These are phyloP conservation scores for Phytophthora hibernalis DNA, from an alignment of 352 stramenopile genomes.

Conservation along the genomic window DNA sequence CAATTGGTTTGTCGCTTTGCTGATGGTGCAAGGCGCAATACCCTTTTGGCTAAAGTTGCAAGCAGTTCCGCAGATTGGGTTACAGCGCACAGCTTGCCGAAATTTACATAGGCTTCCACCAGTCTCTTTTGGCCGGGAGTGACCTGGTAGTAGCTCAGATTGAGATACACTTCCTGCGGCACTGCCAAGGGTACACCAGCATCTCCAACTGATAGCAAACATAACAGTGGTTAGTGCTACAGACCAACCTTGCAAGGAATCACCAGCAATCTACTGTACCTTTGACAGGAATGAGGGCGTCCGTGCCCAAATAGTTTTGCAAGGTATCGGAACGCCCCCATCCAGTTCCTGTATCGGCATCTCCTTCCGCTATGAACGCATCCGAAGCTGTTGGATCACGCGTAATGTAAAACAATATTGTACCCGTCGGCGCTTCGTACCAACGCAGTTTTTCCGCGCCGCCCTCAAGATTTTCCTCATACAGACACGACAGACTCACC, in stretches of 20 bases:
- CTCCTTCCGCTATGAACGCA: constrained; percentile 60
- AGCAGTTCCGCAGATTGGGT: constrained; percentile 66
- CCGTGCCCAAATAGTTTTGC: constrained; percentile 56
- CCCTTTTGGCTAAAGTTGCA: constrained; percentile 74
- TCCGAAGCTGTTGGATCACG: constrained; percentile 67
- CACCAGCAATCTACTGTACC: constrained; percentile 36
- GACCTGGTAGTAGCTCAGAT: constrained; percentile 85
- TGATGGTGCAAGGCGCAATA: constrained; percentile 69
- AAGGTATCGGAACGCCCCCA: constrained; percentile 76
- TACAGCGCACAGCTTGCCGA: constrained; percentile 79
- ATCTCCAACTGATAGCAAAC: constrained; percentile 45
- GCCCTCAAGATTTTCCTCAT: constrained; percentile 87
- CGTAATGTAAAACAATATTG: constrained; percentile 91
- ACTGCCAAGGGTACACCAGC: constrained; percentile 59
- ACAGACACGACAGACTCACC: constrained; percentile 91
- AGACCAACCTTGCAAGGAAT: neutral
- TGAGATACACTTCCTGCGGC: constrained; percentile 76
- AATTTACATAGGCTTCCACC: constrained; percentile 71
- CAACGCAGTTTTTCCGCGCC: constrained; percentile 82
- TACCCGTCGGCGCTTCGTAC: constrained; percentile 86
- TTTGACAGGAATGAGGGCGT: constrained; percentile 81
- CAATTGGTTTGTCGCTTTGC: constrained; percentile 66
- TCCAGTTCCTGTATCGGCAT: constrained; percentile 30
- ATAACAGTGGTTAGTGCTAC: constrained; percentile 16
- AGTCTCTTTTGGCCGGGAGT: constrained; percentile 66